phyloP scores from a whole-genome alignment of 2,329 filamentous ascomycete genomes.

The Penicillium sp. region DNA sequence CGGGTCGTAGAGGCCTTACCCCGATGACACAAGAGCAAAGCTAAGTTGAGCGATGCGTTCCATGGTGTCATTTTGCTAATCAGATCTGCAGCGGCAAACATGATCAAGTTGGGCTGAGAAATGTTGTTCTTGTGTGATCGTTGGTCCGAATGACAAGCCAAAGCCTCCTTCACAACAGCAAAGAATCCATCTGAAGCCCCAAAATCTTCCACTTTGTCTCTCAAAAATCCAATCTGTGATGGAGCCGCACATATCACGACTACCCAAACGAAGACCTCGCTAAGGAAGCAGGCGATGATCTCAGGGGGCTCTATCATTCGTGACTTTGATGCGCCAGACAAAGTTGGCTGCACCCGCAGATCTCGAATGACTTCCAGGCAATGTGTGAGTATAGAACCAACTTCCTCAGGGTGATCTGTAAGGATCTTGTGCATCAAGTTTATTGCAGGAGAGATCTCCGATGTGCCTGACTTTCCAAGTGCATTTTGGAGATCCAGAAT shows the following conservation, averaged over 20 bases:
- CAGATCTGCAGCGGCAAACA: conserved; percentile 2
- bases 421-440: not conserved
- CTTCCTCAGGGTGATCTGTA: not conserved
- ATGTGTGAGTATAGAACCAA: not conserved
- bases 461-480: conserved; percentile 1
- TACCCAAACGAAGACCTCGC: not conserved
- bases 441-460: not conserved
- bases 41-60: conserved; percentile 6
- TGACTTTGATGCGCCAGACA: not conserved
- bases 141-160: not conserved
- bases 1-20: not conserved
- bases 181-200: not conserved
- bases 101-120: not conserved
- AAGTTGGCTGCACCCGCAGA: not conserved
- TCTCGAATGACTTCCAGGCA: not conserved
- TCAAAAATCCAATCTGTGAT: not conserved
- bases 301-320: conserved; percentile 1
- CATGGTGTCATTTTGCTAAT: conserved; percentile 4
- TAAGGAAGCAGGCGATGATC: conserved; percentile 4
- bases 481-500: conserved; percentile 5
- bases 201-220: not conserved
- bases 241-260: not conserved
- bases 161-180: not conserved
- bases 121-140: not conserved
- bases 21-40: conserved; percentile 6